Base-by-base conservation (phyloP, 2,329 filamentous ascomycete genomes). In the Elsinoe necatrix region DNA sequence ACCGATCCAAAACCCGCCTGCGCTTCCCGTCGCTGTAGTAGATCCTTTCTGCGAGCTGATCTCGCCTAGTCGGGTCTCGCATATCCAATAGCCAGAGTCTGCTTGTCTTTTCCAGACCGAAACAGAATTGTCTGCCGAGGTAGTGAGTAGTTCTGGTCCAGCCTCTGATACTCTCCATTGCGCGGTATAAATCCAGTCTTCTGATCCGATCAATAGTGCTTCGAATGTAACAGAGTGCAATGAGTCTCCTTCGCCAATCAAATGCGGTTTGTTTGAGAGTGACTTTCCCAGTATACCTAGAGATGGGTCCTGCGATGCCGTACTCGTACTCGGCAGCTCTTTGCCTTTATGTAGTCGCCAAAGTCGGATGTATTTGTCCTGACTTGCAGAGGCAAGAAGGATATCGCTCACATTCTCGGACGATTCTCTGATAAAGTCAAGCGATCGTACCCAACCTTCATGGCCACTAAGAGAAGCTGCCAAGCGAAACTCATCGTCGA, bases 111-210 rank as follows among this genome's bases (percentile, higher is more conserved):
- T 86, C 93, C 93, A 98, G 56, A 98, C 86, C 0, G 90, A 85
- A 8, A 98, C 76, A 0, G 93, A 96, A 68, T 95, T 97, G 68
- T 98, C 93, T 2, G 93, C 93, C 2, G 93, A 97, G 0, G 92
- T 85, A 1, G 92, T 91, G 2, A 98, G 80, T 11, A 87, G 76
- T 58, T 78, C 81, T 14, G 65, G 63, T 23, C 58, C 35, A 16
- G 61, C 58, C 1, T 68, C 72, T 42, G 75, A 69, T 5, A 77
- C 76, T 58, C 80, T 79, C 91, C 91, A 96, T 56, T 78, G 77
- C 1, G 88, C 85, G 57, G 87, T 95, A 71, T 95, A 97, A 57
- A 98, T 92, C 93, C 93, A 98, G 66, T 98, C 93, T 68, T 98
- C 93, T 67, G 98, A 93, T 7, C 93, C 93, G 2, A 98, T 80